Base-by-base conservation (phyloP, 2,329 filamentous ascomycete genomes). In the Diaporthe sp. region DNA sequence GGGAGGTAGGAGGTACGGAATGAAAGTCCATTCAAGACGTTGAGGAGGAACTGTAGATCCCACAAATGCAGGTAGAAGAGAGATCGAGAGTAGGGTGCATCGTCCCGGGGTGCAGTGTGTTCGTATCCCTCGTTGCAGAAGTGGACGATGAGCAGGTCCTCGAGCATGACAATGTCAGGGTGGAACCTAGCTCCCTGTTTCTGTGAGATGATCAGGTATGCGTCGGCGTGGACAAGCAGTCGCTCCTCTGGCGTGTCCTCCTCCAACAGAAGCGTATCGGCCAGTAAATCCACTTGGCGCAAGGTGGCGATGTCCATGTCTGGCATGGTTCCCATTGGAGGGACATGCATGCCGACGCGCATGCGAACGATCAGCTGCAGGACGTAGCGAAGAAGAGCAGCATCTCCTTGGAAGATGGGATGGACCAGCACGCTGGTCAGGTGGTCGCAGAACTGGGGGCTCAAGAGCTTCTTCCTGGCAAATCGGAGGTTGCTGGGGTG, bases 1-100 rank as follows among this genome's bases (percentile, higher is more conserved):
- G 39, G 25, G 8, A 70, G 42, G 55, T 70, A 74, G 7, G 22
- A 25, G 28, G 15, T 10, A 17, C 34, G n/a, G 46, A 31, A 5
- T 19, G 62, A 49, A 10, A 70, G 25, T 10, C 22, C 10, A 4
- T 74, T 4, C 62, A 74, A 15, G 13, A 70, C 42, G 9, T 34
- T 19, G n/a, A 70, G 1, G 15, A 74, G 72, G 19, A 61, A 69
- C 7, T 61, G 42, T 1, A 74, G 31, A 28, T 70, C 72, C 42
- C 65, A 70, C 42, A 58, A 17, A 19, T 70, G 72, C 4, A 74
- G 13, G 31, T 42, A 69, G 42, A 70, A 70, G n/a, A 74, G 53
- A 17, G 6, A 51, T 9, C 53, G 15, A 3, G 51, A 31, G 65
- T 70, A 9, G 10, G 53, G 46, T 7, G 31, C 39, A 19, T 46